A percentile compares a stretch with the other conserved stretches of the same genome.
Conservation (phyloP, 2,329 filamentous ascomycete species). For the Stylonectria norvegica region DNA sequence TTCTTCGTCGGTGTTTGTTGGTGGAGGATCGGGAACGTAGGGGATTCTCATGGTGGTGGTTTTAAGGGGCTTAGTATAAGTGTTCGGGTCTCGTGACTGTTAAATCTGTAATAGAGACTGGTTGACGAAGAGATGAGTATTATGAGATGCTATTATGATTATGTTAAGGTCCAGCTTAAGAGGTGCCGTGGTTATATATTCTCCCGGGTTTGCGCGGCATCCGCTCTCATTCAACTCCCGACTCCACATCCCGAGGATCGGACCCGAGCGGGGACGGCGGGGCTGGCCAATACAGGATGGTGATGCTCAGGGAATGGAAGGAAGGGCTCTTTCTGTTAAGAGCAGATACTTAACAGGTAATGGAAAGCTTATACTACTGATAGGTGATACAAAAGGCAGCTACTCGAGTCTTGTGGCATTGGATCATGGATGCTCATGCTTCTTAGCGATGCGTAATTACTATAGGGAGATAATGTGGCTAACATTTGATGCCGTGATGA, state of each 20-base stretch:
- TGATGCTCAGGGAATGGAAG: too few relatives aligned
- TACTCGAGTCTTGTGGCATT: too few relatives aligned
- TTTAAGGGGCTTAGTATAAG: slow-evolving; percentile 12
- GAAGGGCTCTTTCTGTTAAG: too few relatives aligned
- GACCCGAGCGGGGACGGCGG: slow-evolving; percentile 17
- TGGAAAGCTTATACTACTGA: too few relatives aligned
- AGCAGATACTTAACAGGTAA: too few relatives aligned
- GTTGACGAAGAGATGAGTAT: background rate
- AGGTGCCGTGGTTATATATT: slow-evolving; percentile 31
- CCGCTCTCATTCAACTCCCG: slow-evolving; percentile 22
- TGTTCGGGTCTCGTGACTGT: background rate
- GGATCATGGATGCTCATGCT: too few relatives aligned
- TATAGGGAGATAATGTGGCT: too few relatives aligned
- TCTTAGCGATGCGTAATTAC: too few relatives aligned
- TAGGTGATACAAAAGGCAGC: too few relatives aligned
- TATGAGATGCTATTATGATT: slow-evolving; percentile 6
- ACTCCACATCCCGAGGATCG: slow-evolving; percentile 28
- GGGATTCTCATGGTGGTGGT: slow-evolving; percentile 59
- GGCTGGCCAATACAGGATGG: too few relatives aligned
- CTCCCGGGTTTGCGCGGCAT: slow-evolving; percentile 27
- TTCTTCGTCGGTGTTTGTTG: slow-evolving; percentile 43
- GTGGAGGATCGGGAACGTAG: slow-evolving; percentile 56
- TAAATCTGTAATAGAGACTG: background rate
- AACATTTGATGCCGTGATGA: too few relatives aligned
- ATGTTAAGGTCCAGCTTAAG: too few relatives aligned